Base-by-base conservation (phyloP, 176 grass and related monocot genomes). In the Juncus effusus region DNA sequence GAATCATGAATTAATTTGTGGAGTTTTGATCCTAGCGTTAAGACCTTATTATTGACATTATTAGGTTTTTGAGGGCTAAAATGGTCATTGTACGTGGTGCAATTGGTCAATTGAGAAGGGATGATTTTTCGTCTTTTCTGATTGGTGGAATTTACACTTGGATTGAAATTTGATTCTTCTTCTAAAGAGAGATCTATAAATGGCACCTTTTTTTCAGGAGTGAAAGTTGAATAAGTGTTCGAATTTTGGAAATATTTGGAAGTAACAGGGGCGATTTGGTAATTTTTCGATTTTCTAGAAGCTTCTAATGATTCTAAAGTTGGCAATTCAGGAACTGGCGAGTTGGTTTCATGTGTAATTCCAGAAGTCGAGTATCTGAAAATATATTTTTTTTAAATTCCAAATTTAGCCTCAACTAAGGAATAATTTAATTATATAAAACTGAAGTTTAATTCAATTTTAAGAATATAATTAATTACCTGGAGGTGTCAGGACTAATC, bases 41-140 rank as follows among this genome's bases (percentile, higher is more conserved):
- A 67, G 51, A 81, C 70, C 54, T 59, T 40, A 42, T 35, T 59
- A n/a, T 5, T 15, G 10, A 39, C 65, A 42, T 71, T 71, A 45
- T 49, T 5, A 47, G 44, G 9, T 9, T 47, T 47, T 47, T 47
- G 44, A 47, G 44, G 44, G 44, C 1, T 47, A 47, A 47, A 47
- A 6, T 47, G 44, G 44, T 47, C 44, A 47, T 47, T 47, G 52
- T 71, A 59, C 38, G 56, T 71, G 67, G 82, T 83, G 71, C 59
- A 81, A 74, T 62, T 40, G 35, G 51, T 76, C 52, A 66, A 53
- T 56, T 80, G 79, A 56, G 77, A 63, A 68, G 38, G 5, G 60
- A 56, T 68, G 35, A 85, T 70, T 66, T 70, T 85, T 85, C 51
- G 90, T 75, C 61, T 96, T 91, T 96, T 91, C 63, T 84, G 77